A percentile compares a stretch with the other conserved stretches of the same genome.
Conservation (phyloP, 2,329 filamentous ascomycete genomes). For the Davidsoniella virescens region DNA sequence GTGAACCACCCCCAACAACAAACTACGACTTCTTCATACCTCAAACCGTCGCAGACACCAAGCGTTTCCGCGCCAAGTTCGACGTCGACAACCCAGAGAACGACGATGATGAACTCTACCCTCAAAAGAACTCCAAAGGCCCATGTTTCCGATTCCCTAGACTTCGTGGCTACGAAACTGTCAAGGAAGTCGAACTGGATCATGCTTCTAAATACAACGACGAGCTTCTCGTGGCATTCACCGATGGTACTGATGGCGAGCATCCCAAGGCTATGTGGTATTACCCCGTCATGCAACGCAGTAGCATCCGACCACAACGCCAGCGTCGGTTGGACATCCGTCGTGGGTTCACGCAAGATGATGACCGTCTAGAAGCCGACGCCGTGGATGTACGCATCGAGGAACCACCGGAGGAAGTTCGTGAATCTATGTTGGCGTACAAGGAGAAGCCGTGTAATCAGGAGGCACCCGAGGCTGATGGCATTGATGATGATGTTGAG, state of each 20-base stretch:
- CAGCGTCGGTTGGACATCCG: constrained; percentile 45
- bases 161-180: constrained; percentile 48
- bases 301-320: constrained; percentile 44
- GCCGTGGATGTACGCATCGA: constrained; percentile 38
- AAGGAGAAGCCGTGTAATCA: constrained; percentile 34
- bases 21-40: constrained; percentile 53
- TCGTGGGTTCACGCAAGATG: constrained; percentile 29
- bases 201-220: constrained; percentile 46
- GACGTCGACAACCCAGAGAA: constrained; percentile 39
- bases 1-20: constrained; percentile 40
- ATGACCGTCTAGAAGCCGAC: constrained; percentile 34
- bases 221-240: constrained; percentile 43
- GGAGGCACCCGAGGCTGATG: constrained; percentile 17
- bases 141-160: constrained; percentile 45
- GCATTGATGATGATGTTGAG: constrained; percentile 14
- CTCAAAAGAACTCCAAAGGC: constrained; percentile 28
- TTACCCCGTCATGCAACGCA: constrained; percentile 51
- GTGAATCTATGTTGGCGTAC: constrained; percentile 34
- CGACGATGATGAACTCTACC: constrained; percentile 38
- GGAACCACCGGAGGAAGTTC: constrained; percentile 38
- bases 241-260: constrained; percentile 34
- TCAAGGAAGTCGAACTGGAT: constrained; percentile 38
- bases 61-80: constrained; percentile 44
- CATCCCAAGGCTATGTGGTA: constrained; percentile 46
- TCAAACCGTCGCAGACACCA: constrained; percentile 29